phyloP scores from a whole-genome alignment of 257 asterid species.

The Avicennia marina region DNA sequence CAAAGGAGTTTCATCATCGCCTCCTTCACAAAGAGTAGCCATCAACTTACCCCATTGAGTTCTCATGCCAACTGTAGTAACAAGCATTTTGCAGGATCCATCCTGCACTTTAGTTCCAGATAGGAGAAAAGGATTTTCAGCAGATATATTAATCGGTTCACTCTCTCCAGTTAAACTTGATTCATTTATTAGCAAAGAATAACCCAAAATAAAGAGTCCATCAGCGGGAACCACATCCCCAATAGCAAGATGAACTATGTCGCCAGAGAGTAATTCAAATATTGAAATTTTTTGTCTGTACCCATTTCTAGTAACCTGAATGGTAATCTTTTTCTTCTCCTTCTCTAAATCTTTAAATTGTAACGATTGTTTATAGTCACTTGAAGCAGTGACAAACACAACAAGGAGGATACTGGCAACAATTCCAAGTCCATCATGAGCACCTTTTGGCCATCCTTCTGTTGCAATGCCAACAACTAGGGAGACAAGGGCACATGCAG shows the following conservation, averaged over 20 bases:
- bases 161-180: conserved; percentile 92
- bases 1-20: conserved; percentile 91
- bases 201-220: conserved; percentile 75
- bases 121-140: conserved; percentile 71
- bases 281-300: conserved; percentile 75
- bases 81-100: conserved; percentile 87
- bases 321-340: conserved; percentile 77
- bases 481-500: conserved; percentile 70
- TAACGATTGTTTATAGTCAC: conserved; percentile 77
- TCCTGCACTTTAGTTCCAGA: conserved; percentile 92
- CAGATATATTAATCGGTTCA: conserved; percentile 65
- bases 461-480: conserved; percentile 76
- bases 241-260: conserved; percentile 75
- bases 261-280: conserved; percentile 81
- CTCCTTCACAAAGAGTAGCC: conserved; percentile 91
- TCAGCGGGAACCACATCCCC: conserved; percentile 97
- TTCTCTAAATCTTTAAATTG: conserved; percentile 88
- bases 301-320: conserved; percentile 83
- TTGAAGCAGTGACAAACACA: conserved; percentile 83
- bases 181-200: conserved; percentile 67
- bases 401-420: conserved; percentile 86
- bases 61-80: conserved; percentile 92
- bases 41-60: conserved; percentile 92
- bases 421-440: conserved; percentile 91
- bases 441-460: conserved; percentile 93